Evolutionary conservation across 1,284 basidiomycete species (phyloP).

Genomic region (Meripilus lineatus): DNA sequence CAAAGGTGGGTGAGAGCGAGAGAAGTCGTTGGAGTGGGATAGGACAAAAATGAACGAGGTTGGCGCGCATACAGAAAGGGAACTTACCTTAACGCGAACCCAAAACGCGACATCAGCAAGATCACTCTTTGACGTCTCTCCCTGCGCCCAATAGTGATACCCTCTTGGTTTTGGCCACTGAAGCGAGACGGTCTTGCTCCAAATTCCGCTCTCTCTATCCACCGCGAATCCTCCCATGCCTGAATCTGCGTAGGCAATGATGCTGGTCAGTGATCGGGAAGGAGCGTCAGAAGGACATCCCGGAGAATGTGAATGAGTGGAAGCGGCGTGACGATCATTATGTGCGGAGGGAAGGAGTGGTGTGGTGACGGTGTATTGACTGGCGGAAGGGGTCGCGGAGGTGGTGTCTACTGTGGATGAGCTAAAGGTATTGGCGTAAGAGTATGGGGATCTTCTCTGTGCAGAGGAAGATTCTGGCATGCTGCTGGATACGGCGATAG

Average conservation of each 20-base stretch:
- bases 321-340: constrained; percentile 17
- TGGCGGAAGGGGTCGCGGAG: constrained; percentile 14
- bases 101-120: constrained; percentile 67
- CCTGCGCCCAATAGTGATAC: constrained; percentile 67
- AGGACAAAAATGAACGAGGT: constrained; percentile 1
- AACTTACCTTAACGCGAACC: constrained; percentile 58
- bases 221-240: constrained; percentile 50
- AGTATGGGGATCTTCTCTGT: constrained; percentile 9
- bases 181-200: constrained; percentile 58
- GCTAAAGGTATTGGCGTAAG: constrained; percentile 12
- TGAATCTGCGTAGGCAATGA: constrained; percentile 42
- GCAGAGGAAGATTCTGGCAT: constrained; percentile 9
- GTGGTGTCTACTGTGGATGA: constrained; percentile 17
- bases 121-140: constrained; percentile 66
- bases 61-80: constrained; percentile 3
- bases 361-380: constrained; percentile 5
- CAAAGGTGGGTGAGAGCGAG: too few relatives aligned
- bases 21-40: background rate
- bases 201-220: constrained; percentile 46
- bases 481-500: constrained; percentile 21
- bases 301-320: constrained; percentile 19
- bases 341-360: constrained; percentile 25
- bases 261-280: constrained; percentile 43
- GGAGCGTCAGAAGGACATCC: constrained; percentile 28
- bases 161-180: constrained; percentile 70